Conservation (phyloP, 2,329 filamentous ascomycete species). For the Stylonectria norvegica region DNA sequence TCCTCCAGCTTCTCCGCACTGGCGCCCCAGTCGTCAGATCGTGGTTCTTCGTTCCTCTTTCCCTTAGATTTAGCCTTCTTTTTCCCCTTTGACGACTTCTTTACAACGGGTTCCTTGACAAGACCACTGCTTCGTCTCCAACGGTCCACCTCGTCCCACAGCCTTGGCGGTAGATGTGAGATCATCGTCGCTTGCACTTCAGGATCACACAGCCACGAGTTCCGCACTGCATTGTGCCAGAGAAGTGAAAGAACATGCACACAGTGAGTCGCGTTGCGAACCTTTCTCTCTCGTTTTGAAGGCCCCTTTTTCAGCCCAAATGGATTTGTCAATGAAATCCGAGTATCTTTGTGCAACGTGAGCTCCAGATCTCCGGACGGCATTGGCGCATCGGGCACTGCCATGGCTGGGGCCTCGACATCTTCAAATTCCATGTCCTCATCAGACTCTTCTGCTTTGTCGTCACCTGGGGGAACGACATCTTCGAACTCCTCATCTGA, state of each 20-base stretch:
- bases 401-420: constrained; percentile 60
- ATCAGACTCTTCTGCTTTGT: constrained; percentile 34
- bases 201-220: constrained; percentile 76
- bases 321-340: constrained; percentile 59
- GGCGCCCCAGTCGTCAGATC: constrained; percentile 62
- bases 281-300: constrained; percentile 76
- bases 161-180: constrained; percentile 63
- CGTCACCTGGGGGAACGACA: constrained; percentile 39
- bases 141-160: constrained; percentile 70
- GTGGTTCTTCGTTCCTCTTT: constrained; percentile 36
- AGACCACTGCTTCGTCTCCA: constrained; percentile 70
- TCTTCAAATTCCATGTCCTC: constrained; percentile 58
- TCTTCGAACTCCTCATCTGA: constrained; percentile 56
- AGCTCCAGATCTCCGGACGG: constrained; percentile 69
- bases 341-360: constrained; percentile 59
- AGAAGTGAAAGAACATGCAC: constrained; percentile 85
- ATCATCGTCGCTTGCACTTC: constrained; percentile 73
- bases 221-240: constrained; percentile 84
- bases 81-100: constrained; percentile 21
- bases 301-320: constrained; percentile 74
- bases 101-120: constrained; percentile 37
- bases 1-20: constrained; percentile 67
- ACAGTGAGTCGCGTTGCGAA: constrained; percentile 76
- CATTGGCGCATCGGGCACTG: constrained; percentile 42
- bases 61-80: constrained; percentile 38